Evolutionary conservation across 192 early-diverging fungal genomes (phyloP), one percentile per base, ranked within the genome.

Genomic region (Coemansia sp.): DNA sequence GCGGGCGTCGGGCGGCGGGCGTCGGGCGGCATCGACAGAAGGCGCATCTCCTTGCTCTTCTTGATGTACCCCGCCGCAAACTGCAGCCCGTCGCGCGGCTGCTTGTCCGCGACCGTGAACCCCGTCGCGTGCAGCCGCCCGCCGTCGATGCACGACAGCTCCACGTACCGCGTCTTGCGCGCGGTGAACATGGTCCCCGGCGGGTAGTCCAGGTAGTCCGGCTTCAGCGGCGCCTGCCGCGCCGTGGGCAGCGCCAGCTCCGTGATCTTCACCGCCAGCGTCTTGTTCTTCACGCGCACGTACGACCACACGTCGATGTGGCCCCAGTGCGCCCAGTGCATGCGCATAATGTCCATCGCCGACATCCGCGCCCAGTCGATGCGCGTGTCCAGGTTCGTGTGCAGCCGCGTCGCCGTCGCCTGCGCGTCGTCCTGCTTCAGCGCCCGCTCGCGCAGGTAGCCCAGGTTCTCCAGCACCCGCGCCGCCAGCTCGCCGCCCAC

Each of bases 371-470:
- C 48, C 86, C 88, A 95, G 29, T 84, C 56, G 7, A 92, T 71
- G 14, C 78, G 59, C 16, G 84, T 69, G 56, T 84, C 80, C 6
- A 77, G 69, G 32, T 83, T 85, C 10, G 66, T 62, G 16, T 92
- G 87, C 56, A 94, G 85, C 18, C 82, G 83, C 12, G 93, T 92
- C 22, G 81, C 67, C 3, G 88, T 86, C 6, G 84, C 89, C n/a
- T 78, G 52, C 4, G 65, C 24, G 3, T 77, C 74, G 54, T 91
- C 86, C 68, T 96, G 94, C 30, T 65, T 65, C 14, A 62, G 56
- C 3, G 92, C 86, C 7, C 84, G 54, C 5, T 54, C 56, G 76
- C 91, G 67, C 32, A 49, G 42, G 28, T 4, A 43, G 6, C 51
- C 30, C 6, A 77, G 60, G 53, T 75, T 56, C 23, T 51, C 11